Base-by-base conservation (phyloP, 371 early-diverging fungal genomes). In the Actinomortierella wolfii region DNA sequence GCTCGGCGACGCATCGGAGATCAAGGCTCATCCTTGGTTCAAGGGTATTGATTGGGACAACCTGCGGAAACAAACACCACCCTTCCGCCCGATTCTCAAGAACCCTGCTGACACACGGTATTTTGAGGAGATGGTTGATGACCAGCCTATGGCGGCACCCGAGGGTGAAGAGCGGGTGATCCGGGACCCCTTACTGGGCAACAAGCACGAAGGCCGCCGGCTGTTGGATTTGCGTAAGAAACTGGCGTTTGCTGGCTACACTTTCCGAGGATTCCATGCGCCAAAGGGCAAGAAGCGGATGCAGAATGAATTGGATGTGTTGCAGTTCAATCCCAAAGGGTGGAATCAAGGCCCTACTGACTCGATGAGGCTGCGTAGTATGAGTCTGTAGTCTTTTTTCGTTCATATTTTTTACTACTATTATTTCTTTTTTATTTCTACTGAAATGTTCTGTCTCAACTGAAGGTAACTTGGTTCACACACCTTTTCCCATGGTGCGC, bases 11-110 rank as follows among this genome's bases (percentile, higher is more conserved):
- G 74, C 74, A 5, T 67, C 74, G 15, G 74, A 87, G 62, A 87
- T 95, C 57, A 89, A 88, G 76, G 69, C 67, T 13, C 92, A 92
- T 57, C 83, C 88, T 7, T 94, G 90, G 84, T 94, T 94, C 74
- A 81, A 81, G 40, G 84, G 77, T 3, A 67, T 94, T 23, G 85
- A 89, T 52, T 95, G 94, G 94, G 76, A 82, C 21, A 76, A 79
- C 34, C 70, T 94, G 6, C 83, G 84, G 40, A 68, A 86, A 40
- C 80, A 83, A 64, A 64, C 69, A 3, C 90, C 94, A 23, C 95
- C 95, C 0, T 88, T 87, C 73, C 46, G 25, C 41, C 89, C 89
- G 1, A 67, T 71, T 34, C 64, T 88, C 44, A 71, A 74, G 47
- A 61, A 76, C 46, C 77, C 78, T 0, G 66, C 74, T 21, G 86